Base-by-base conservation (phyloP, 78 protist species). In the Dictyostelium citrinum region DNA sequence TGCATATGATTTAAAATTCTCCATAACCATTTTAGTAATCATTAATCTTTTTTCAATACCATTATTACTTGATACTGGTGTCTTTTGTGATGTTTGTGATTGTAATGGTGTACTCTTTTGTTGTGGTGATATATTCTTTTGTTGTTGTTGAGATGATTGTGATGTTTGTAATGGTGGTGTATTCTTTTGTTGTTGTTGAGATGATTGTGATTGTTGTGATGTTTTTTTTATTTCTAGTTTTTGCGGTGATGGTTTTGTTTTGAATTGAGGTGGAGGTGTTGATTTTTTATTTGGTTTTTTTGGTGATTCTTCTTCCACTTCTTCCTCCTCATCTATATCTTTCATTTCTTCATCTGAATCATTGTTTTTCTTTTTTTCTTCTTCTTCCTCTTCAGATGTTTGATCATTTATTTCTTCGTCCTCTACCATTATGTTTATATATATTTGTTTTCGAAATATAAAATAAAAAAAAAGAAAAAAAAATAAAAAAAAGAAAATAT, bases 1-100 rank as follows among this genome's bases (percentile, higher is more conserved):
- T 0, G 97, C 97, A 84, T 99, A 99, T 12, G 98, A 96, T 94
- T 99, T 99, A 99, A 99, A 99, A 90, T 99, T 99, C 64, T 97
- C 99, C 29, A 99, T 68, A 1, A 80, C 98, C 96, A 99, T 96
- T 67, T 95, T 79, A 20, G 82, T 82, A 75, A 99, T 97, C 90
- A 98, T 95, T 49, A 99, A 91, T 72, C 99, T 96, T 58, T 51
- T 86, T 35, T 31, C 67, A 9, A 33, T 35, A 5, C 31, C 68
- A 33, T 41, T 79, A 74, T 33, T 74, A n/a, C 27, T 27, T 39
- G 51, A n/a, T 20, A 16, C 6, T 39, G 80, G 75, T 24, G 75
- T 68, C 9, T 43, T 43, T 76, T 37, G 60, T 37, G 60, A 43
- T 76, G 82, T 16, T 76, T 37, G 27, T 45, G 11, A 43, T 43